phyloP scores from a whole-genome alignment of 345 rosid species.

The Xanthoceras sorbifolium region DNA sequence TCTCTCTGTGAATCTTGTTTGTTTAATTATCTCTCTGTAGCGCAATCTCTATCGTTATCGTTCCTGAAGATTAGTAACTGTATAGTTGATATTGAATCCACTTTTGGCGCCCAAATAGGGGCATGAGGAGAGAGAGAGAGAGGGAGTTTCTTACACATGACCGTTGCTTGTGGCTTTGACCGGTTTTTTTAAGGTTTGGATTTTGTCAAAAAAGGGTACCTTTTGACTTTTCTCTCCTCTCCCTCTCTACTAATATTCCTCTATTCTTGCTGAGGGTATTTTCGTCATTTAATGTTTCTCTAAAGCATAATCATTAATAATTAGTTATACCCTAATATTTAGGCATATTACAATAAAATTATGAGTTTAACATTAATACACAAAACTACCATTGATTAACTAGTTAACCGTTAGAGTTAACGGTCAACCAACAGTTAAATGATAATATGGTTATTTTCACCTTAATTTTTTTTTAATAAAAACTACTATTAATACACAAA shows the following conservation, averaged over 20 bases:
- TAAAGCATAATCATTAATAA: background rate
- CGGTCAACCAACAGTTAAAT: too few species aligned
- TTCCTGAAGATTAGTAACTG: slow-evolving; percentile 53
- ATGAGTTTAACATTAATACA: too few species aligned
- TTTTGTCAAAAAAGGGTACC: slow-evolving; percentile 14
- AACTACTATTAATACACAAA: too few species aligned
- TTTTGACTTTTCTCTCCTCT: background rate
- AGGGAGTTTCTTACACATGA: slow-evolving; percentile 21
- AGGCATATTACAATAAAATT: too few species aligned
- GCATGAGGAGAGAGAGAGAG: background rate
- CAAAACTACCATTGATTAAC: too few species aligned
- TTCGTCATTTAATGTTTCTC: background rate
- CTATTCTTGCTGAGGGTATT: background rate
- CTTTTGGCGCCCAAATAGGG: slow-evolving; percentile 49
- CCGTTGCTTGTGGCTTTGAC: slow-evolving; percentile 50
- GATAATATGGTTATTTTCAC: too few species aligned
- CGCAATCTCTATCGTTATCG: slow-evolving; percentile 18
- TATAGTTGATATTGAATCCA: slow-evolving; percentile 51
- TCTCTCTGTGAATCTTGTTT: background rate
- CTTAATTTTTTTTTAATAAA: too few species aligned
- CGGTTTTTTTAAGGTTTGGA: slow-evolving; percentile 27
- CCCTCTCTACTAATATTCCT: background rate
- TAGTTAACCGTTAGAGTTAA: too few species aligned
- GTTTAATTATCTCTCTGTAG: slow-evolving; percentile 19
- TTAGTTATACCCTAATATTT: too few species aligned